Evolutionary conservation across 192 early-diverging fungal genomes (phyloP), one percentile per base, ranked within the genome.

Genomic region (Helicostylum pulchrum): DNA sequence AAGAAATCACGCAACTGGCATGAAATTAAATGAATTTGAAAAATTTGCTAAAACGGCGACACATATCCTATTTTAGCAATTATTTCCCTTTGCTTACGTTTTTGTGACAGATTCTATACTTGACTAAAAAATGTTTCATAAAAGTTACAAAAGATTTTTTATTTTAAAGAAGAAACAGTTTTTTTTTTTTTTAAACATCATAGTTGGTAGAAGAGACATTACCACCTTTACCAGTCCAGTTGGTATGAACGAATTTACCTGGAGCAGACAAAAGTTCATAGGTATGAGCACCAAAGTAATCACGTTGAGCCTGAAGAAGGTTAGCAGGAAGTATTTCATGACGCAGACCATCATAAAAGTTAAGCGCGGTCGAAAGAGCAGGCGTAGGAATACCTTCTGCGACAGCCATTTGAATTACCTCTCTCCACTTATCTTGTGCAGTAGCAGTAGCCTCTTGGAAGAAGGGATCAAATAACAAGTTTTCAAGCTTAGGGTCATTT

Each of bases 251-350:
- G 17, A 57, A 54, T 20, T 52, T 66, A 56, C 91, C 91, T 45
- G 88, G 87, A 69, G 80, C 79, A 70, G 75, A 83, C 64, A 92
- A 80, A 23, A 88, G 82, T 84, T 96, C 91, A 78, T 94, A 97
- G 30, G 94, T 95, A 85, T 97, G 95, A 23, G 95, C 95, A 70
- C 94, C 96, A 86, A 99, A 99, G 87, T 94, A 99, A 79, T 99
- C 96, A 79, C 96, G 90, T 81, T 92, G 92, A 39, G 95, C 96
- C 82, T 97, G 96, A 56, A 99, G 79, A 74, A 99, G 79, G 90
- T 97, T 96, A 70, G 96, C 96, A 32, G 95, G 93, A 36, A 97
- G 83, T 26, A 80, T 79, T 36, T 88, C 91, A 58, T 88, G 86
- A 76, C 96, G 91, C 82, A 95, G 95, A 63, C 96, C 96, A 76